Conservation (phyloP, 2,329 filamentous ascomycete species). For the Colletotrichum echinochloae region DNA sequence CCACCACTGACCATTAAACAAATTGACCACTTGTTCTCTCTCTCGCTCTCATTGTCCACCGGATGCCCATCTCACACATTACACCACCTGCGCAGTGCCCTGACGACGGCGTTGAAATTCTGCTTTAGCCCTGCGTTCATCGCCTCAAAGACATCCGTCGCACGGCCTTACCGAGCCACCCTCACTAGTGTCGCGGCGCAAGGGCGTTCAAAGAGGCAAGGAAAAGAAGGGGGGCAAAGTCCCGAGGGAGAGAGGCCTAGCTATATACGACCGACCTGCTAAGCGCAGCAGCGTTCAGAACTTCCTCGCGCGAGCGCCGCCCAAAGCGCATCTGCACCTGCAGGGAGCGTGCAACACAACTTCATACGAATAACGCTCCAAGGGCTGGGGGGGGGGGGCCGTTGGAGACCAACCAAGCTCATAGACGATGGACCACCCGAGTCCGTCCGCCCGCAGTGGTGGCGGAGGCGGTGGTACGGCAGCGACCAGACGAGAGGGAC, state of each 20-base stretch:
- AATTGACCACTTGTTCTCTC: neutral
- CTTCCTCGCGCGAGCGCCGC: slow-evolving; percentile 5
- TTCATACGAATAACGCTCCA: slow-evolving; percentile 2
- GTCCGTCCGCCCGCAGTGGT: slow-evolving; percentile 17
- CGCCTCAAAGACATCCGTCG: slow-evolving; percentile 9
- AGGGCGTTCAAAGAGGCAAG: neutral
- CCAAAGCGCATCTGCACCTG: slow-evolving; percentile 4
- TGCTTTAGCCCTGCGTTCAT: neutral
- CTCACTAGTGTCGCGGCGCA: slow-evolving; percentile 23
- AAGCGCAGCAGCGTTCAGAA: neutral
- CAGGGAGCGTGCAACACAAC: neutral
- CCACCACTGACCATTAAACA: neutral
- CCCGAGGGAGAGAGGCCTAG: neutral
- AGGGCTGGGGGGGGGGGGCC: no score
- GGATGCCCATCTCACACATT: neutral
- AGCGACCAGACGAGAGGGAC: slow-evolving; percentile 18
- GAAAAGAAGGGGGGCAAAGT: neutral
- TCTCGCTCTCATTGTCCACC: neutral
- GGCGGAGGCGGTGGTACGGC: slow-evolving; percentile 27
- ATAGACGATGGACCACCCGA: slow-evolving; percentile 19
- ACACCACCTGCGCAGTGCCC: neutral
- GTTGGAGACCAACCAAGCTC: neutral
- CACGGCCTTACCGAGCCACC: slow-evolving; percentile 22
- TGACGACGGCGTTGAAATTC: slow-evolving; percentile 1
- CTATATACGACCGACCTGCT: neutral